A percentile compares a stretch with the other conserved stretches of the same genome.
Conservation (phyloP, 352 stramenopile genomes). For the Pythium oligandrum region DNA sequence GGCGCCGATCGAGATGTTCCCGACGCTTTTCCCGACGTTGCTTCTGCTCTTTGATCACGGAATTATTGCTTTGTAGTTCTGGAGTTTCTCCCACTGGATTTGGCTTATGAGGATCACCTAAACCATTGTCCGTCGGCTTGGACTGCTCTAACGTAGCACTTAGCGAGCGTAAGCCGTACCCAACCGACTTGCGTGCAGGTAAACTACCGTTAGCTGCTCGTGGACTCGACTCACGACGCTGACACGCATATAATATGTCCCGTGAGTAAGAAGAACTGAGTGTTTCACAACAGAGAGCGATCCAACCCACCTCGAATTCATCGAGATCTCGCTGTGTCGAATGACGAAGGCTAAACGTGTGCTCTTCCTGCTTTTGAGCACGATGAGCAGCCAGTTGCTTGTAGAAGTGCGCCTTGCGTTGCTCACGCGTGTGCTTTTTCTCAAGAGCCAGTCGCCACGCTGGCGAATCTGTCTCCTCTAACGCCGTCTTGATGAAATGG, state of each 20-base stretch:
- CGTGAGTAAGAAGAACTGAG: no score
- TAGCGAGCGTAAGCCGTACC: constrained; percentile 64
- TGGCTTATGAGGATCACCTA: constrained; percentile 9
- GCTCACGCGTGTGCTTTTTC: constrained; percentile 57
- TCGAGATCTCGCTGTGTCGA: constrained; percentile 46
- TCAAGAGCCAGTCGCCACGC: constrained; percentile 56
- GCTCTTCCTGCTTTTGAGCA: constrained; percentile 33
- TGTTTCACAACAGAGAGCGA: constrained; percentile 1
- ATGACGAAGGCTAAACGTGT: constrained; percentile 47
- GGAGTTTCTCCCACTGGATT: constrained; percentile 7
- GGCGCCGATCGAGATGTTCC: constrained; percentile 38
- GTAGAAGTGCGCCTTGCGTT: constrained; percentile 48
- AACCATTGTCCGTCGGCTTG: neutral
- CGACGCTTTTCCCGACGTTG: constrained; percentile 46
- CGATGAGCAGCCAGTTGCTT: constrained; percentile 43
- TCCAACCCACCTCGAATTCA: constrained; percentile 44
- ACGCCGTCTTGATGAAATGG: constrained; percentile 63
- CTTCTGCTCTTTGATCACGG: constrained; percentile 44
- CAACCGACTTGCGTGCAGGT: constrained; percentile 40
- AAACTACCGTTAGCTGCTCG: constrained; percentile 2
- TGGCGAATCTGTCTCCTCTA: constrained; percentile 66
- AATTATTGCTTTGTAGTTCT: constrained; percentile 1
- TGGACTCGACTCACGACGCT: no score
- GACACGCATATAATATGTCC: no score
- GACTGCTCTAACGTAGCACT: constrained; percentile 33